A percentile compares a stretch with the other conserved stretches of the same genome.
phyloP scores from a whole-genome alignment of 441 rosid genomes.

The Mallotus repandus region DNA sequence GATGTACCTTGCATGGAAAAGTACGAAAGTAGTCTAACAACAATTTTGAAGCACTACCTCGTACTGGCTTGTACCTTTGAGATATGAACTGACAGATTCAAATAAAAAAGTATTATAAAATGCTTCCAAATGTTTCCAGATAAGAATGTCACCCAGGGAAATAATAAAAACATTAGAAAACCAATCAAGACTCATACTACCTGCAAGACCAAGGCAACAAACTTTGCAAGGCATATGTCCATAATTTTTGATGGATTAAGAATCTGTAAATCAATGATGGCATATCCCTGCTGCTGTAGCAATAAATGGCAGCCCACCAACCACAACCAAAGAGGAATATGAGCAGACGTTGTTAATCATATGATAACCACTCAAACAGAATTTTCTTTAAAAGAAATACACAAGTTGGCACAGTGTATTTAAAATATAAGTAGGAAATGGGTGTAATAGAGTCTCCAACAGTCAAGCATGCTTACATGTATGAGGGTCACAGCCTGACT shows the following conservation, averaged over 20 bases:
- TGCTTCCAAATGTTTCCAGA: conserved; percentile 11
- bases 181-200: conserved; percentile 34
- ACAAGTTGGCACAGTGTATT: not conserved
- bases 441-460: conserved; percentile 3
- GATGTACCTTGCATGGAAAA: conserved; percentile 75
- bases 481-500: conserved; percentile 50
- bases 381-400: not conserved
- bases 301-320: conserved; percentile 18
- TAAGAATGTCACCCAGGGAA: conserved; percentile 9
- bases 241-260: conserved; percentile 55
- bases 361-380: conserved; percentile 3
- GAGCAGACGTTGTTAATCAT: conserved; percentile 7
- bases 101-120: conserved; percentile 29
- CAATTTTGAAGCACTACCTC: conserved; percentile 75
- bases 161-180: conserved; percentile 11
- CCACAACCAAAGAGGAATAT: conserved; percentile 4
- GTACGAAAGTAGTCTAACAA: conserved; percentile 60
- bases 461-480: conserved; percentile 48
- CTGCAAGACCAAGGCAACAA: conserved; percentile 64
- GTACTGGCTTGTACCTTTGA: conserved; percentile 79
- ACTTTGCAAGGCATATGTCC: conserved; percentile 71
- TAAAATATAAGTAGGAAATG: conserved; percentile 10
- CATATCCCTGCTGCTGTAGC: conserved; percentile 67
- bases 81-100: conserved; percentile 63
- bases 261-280: conserved; percentile 60